Evolutionary conservation across 306 rosid genomes (phyloP), one percentile per base, ranked within the genome.

Genomic region (Sicyos baderoa): DNA sequence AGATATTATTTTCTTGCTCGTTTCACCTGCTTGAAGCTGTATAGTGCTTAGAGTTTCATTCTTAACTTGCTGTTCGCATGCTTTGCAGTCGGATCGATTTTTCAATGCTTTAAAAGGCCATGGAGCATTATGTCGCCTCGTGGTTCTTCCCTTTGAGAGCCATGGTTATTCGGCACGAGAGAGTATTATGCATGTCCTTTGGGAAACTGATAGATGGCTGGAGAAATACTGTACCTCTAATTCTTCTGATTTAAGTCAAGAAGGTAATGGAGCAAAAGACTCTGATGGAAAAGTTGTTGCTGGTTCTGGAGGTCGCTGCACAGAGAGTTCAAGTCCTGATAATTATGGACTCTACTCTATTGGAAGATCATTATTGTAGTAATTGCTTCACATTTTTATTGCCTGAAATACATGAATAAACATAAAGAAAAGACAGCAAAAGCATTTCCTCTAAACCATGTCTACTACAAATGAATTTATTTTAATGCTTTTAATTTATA

Each of bases 171-270:
- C 91, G 72, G 74, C 96, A 74, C 83, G 96, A 70, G 99, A 93
- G 81, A 93, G 99, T 84, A 90, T 93, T 86, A 90, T 93, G 97
- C 99, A 93, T 50, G 96, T 93, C 64, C 96, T 93, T 32, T 93
- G 99, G 99, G 99, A 93, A 84, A 93, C 97, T 75, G 99, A 88
- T 78, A 86, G 99, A 70, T 93, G 99, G 99, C 78, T 93, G 77
- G 89, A 86, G 61, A 93, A 85, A 67, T 69, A 85, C 74, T 86
- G 96, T 23, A 81, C 81, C 61, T 77, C 94, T 35, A 75, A 81
- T 75, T 44, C 73, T 72, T 72, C 84, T 40, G 81, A 76, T 60
- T 79, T 54, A 67, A 82, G 40, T 35, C 82, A 70, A 68, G 89
- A 32, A 53, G 72, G 76, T 62, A 71, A 81, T 56, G 86, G 37